Conservation (phyloP, 495 filamentous ascomycete species). For the Aspergillus coremiiformis region DNA sequence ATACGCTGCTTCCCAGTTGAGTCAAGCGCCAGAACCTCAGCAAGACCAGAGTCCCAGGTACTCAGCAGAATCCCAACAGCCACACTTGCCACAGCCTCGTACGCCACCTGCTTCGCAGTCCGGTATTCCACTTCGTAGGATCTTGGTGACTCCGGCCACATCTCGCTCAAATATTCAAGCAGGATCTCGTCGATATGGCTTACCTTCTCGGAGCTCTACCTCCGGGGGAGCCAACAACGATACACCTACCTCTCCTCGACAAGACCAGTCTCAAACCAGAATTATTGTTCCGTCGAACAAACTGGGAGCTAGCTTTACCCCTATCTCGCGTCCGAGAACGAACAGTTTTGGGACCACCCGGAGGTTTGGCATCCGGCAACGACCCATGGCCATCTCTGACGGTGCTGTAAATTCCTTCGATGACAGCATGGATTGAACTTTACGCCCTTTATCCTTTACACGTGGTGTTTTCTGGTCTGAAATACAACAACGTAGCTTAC, state of each 20-base stretch:
- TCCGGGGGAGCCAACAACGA: conserved; percentile 6
- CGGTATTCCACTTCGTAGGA: conserved; percentile 36
- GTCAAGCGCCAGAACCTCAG: conserved; percentile 11
- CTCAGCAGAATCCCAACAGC: conserved; percentile 18
- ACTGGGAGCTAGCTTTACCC: conserved; percentile 36
- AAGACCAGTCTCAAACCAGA: conserved; percentile 27
- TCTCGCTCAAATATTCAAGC: conserved; percentile 39
- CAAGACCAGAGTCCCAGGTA: conserved; percentile 20
- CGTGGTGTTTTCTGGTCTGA: conserved; percentile 2
- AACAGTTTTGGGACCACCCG: conserved; percentile 34
- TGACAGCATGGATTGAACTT: conserved; percentile 29
- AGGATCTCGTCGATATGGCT: conserved; percentile 41
- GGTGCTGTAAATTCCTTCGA: conserved; percentile 25
- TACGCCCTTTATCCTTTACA: conserved; percentile 3
- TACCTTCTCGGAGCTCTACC: conserved; percentile 23
- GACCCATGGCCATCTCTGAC: conserved; percentile 25
- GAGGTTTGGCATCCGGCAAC: conserved; percentile 31
- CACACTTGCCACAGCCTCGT: conserved; percentile 26
- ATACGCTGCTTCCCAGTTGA: conserved; percentile 30
- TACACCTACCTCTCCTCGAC: conserved; percentile 15
- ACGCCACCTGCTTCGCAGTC: conserved; percentile 38
- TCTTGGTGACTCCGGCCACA: conserved; percentile 38
- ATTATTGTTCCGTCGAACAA: conserved; percentile 35
- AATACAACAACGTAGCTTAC: conserved; percentile 11
- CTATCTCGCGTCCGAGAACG: conserved; percentile 34